Conservation (phyloP, 208 protist species). For the Novymonas esmeraldas region DNA sequence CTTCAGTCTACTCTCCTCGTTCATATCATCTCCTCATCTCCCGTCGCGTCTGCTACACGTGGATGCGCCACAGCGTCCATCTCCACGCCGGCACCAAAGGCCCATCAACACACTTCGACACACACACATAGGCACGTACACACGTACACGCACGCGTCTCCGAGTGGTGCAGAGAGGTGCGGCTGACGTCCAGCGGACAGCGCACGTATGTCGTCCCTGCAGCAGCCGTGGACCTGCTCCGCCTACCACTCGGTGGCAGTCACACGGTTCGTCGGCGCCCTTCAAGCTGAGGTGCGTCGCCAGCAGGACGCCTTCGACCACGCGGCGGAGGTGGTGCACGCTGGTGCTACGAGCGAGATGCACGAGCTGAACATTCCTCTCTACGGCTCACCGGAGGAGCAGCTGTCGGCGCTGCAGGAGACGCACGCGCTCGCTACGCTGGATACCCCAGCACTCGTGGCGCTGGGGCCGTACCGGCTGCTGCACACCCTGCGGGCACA, state of each 20-base stretch:
- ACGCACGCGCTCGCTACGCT: conserved; percentile 8
- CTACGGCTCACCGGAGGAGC: conserved; percentile 10
- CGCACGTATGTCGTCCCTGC: no score
- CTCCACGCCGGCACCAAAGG: no score
- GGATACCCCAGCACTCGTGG: conserved; percentile 7
- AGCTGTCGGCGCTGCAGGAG: conserved; percentile 1
- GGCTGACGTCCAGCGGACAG: no score
- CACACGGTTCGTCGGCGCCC: conserved; percentile 14
- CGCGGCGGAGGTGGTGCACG: conserved; percentile 8
- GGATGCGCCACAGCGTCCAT: no score
- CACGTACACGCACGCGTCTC: not conserved
- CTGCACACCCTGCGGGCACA: conserved; percentile 12
- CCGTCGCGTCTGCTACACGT: no score
- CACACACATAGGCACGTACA: not conserved
- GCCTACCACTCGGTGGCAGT: conserved; percentile 16
- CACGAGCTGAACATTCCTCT: conserved; percentile 4
- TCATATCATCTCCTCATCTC: no score
- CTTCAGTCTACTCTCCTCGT: no score
- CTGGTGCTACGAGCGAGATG: not conserved
- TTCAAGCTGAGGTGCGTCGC: conserved; percentile 30
- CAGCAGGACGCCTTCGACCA: conserved; percentile 49
- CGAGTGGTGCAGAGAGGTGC: no score
- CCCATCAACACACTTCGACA: not conserved
- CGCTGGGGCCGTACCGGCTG: conserved; percentile 19
- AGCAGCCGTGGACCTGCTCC: conserved; percentile 24